These are phyloP conservation scores for Rhynchosporium secalis DNA, from an alignment of 2,329 filamentous ascomycete genomes.

Conservation along the genomic window DNA sequence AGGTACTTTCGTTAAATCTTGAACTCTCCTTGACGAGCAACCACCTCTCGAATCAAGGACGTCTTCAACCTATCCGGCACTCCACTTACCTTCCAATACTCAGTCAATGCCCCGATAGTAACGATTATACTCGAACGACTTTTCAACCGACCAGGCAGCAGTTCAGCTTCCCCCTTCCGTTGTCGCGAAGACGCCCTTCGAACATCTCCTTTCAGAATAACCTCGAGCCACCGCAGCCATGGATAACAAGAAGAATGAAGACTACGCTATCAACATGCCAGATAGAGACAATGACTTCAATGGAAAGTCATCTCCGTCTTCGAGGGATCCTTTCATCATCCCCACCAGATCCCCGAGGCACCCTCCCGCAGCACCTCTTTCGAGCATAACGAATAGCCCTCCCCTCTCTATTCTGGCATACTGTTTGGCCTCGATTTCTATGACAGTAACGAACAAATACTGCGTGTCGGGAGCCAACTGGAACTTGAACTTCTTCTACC, in stretches of 20 bases:
- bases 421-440: conserved; percentile 94
- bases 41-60: conserved; percentile 12
- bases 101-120: conserved; percentile 26
- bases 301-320: conserved; percentile 41
- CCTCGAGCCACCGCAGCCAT: conserved; percentile 50
- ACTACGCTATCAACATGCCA: conserved; percentile 70
- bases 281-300: conserved; percentile 40
- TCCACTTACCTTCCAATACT: conserved; percentile 1
- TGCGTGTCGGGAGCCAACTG: conserved; percentile 87
- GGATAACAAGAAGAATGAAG: conserved; percentile 88
- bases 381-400: conserved; percentile 69
- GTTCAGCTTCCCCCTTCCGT: conserved; percentile 12
- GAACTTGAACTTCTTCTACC: conserved; percentile 95
- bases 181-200: conserved; percentile 1
- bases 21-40: conserved; percentile 5
- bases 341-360: conserved; percentile 31
- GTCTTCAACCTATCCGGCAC: conserved; percentile 10
- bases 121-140: conserved; percentile 7
- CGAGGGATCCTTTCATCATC: conserved; percentile 42
- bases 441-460: conserved; percentile 99
- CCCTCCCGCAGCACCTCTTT: conserved; percentile 28
- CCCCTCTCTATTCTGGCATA: conserved; percentile 82
- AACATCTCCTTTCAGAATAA: background rate
- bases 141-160: conserved; percentile 2
- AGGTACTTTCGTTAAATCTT: conserved; percentile 18